phyloP scores from a whole-genome alignment of 805 yeast genomes.

The Torulaspora gathmanii region DNA sequence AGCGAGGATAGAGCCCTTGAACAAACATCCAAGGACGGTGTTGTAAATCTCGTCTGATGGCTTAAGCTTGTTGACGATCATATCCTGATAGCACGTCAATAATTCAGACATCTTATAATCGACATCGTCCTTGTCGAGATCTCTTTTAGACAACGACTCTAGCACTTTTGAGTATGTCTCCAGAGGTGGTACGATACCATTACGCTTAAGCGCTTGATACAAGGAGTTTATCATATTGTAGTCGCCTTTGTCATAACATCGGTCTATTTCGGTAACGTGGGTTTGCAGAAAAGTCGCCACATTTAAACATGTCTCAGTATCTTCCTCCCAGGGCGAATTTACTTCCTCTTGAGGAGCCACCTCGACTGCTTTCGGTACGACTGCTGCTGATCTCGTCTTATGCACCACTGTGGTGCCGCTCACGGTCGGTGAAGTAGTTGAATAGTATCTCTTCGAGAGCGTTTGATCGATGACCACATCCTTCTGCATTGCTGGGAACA shows the following conservation, averaged over 20 bases:
- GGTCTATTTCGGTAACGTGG: conserved; percentile 32
- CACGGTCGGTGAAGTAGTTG: conserved; percentile 13
- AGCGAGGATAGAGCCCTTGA: conserved; percentile 46
- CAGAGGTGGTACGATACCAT: conserved; percentile 46
- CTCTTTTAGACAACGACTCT: conserved; percentile 48
- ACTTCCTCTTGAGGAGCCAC: not conserved
- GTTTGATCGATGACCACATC: conserved; percentile 17
- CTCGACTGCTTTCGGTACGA: conserved; percentile 3
- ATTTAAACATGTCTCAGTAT: conserved; percentile 30
- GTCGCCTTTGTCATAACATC: conserved; percentile 27
- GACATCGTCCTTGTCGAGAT: conserved; percentile 46
- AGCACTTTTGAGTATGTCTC: conserved; percentile 52
- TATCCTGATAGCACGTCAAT: conserved; percentile 63
- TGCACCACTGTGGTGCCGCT: conserved; percentile 6
- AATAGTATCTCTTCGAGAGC: conserved; percentile 20
- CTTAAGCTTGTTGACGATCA: conserved; percentile 48
- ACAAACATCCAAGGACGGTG: conserved; percentile 46
- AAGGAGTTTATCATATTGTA: conserved; percentile 38
- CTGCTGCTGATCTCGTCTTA: not conserved
- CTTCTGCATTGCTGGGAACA: conserved; percentile 14
- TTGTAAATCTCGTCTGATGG: conserved; percentile 56
- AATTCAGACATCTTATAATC: conserved; percentile 60
- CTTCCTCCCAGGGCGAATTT: conserved; percentile 30
- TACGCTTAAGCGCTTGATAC: conserved; percentile 41
- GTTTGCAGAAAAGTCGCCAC: conserved; percentile 32